Evolutionary conservation across 306 rosid genomes (phyloP).

Genomic region (Elaeagnus macrophylla): DNA sequence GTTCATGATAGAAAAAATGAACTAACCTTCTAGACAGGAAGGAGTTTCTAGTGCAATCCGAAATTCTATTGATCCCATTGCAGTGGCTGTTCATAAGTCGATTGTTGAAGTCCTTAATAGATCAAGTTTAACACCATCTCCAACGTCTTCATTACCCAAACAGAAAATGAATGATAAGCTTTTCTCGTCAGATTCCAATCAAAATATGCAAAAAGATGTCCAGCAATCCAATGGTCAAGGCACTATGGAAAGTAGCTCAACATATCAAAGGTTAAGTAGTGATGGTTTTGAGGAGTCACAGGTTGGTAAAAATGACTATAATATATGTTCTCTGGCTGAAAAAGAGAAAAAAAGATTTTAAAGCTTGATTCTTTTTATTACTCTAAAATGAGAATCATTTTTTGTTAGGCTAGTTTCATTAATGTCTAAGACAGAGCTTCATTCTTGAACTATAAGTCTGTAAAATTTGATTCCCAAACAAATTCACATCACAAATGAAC

Average conservation of each 20-base stretch:
- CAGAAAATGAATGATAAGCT: conserved; percentile 11
- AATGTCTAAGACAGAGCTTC: too few relatives aligned
- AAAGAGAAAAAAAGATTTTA: background rate
- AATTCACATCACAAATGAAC: too few relatives aligned
- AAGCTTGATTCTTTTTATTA: too few relatives aligned
- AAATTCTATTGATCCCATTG: conserved; percentile 8
- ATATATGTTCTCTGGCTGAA: background rate
- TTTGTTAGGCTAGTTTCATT: too few relatives aligned
- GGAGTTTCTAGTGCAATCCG: conserved; percentile 2
- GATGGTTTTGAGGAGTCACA: conserved; percentile 15
- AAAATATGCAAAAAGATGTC: conserved; percentile 5
- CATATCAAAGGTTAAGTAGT: conserved; percentile 13
- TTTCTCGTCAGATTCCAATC: conserved; percentile 21
- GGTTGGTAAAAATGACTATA: conserved; percentile 23
- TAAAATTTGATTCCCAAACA: too few relatives aligned
- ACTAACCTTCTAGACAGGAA: conserved; percentile 1
- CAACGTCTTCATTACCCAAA: conserved; percentile 29
- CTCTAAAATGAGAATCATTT: too few relatives aligned
- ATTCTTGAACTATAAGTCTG: too few relatives aligned
- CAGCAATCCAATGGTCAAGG: conserved; percentile 12
- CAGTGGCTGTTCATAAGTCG: conserved; percentile 6
- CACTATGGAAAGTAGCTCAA: conserved; percentile 15
- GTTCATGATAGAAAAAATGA: conserved; percentile 11
- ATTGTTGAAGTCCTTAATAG: conserved; percentile 20
- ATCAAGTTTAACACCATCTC: conserved; percentile 39